A percentile compares a stretch with the other conserved stretches of the same genome.
Conservation (phyloP, 768 basidiomycete species). For the Coprinellus micaceus region DNA sequence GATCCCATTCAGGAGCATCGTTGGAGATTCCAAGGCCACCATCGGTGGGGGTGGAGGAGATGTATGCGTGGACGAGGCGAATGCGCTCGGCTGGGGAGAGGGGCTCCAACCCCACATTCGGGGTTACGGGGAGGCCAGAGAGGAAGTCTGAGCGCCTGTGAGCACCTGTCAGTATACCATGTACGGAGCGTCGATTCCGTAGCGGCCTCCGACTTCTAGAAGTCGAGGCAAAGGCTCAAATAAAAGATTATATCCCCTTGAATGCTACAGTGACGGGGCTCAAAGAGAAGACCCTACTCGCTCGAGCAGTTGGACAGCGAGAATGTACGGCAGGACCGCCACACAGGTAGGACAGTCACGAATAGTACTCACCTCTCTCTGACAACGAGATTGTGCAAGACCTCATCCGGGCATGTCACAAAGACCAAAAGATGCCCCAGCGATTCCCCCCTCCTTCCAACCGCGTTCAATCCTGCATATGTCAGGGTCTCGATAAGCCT, state of each 20-base stretch:
- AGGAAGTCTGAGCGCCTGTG: constrained; percentile 72
- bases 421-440: constrained; percentile 75
- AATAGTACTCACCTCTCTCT: constrained; percentile 61
- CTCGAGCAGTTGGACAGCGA: too few relatives aligned
- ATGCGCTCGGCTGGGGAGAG: constrained; percentile 74
- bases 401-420: constrained; percentile 61
- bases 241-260: too few relatives aligned
- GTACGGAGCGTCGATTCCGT: neutral
- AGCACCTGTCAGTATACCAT: neutral
- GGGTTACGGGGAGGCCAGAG: constrained; percentile 61
- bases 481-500: constrained; percentile 59
- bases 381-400: constrained; percentile 62
- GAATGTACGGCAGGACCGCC: too few relatives aligned
- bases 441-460: constrained; percentile 73
- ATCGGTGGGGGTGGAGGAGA: constrained; percentile 68
- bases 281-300: neutral
- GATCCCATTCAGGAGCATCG: constrained; percentile 67
- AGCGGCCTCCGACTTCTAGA: too few relatives aligned
- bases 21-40: constrained; percentile 84
- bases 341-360: neutral
- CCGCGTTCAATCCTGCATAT: constrained; percentile 61
- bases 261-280: too few relatives aligned
- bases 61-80: constrained; percentile 68
- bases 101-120: constrained; percentile 37
- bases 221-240: neutral